These are phyloP conservation scores for Kodamaea kaohsiungensis DNA, from an alignment of 805 yeast genomes.

Conservation along the genomic window DNA sequence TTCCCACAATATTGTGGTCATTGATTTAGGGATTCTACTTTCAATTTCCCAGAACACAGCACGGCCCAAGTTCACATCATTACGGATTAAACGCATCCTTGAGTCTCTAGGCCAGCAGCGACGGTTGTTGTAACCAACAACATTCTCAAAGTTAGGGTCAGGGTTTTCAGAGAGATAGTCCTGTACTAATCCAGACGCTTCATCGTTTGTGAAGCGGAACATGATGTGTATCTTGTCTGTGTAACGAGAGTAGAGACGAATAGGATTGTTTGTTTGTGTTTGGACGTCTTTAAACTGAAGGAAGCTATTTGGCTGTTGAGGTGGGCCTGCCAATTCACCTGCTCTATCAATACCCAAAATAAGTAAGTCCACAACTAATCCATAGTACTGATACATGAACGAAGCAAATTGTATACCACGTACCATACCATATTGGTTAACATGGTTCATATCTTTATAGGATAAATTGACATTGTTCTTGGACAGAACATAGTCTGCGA, in stretches of 20 bases:
- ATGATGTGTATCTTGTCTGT: conserved; percentile 79
- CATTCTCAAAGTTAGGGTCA: conserved; percentile 87
- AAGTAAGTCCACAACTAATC: conserved; percentile 77
- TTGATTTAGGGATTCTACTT: conserved; percentile 73
- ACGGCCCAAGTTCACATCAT: conserved; percentile 88
- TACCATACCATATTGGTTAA: conserved; percentile 83
- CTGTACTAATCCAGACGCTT: conserved; percentile 71
- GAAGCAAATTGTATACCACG: conserved; percentile 91
- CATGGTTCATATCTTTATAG: conserved; percentile 94
- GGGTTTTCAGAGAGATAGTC: conserved; percentile 83
- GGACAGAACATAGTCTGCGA: conserved; percentile 93
- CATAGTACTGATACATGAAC: conserved; percentile 87
- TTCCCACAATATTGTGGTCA: conserved; percentile 77
- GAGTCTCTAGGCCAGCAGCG: conserved; percentile 94
- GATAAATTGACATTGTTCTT: conserved; percentile 81
- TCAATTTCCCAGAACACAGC: conserved; percentile 91
- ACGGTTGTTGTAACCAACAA: conserved; percentile 82
- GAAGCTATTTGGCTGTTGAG: conserved; percentile 72
- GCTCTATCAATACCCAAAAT: conserved; percentile 88
- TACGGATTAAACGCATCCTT: conserved; percentile 86
- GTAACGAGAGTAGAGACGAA: conserved; percentile 78
- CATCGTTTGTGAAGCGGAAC: conserved; percentile 72
- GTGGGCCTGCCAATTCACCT: conserved; percentile 78
- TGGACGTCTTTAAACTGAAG: conserved; percentile 62
- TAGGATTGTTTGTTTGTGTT: conserved; percentile 70